Conservation (phyloP, 768 basidiomycete genomes). For the Pisolithus tinctorius region DNA sequence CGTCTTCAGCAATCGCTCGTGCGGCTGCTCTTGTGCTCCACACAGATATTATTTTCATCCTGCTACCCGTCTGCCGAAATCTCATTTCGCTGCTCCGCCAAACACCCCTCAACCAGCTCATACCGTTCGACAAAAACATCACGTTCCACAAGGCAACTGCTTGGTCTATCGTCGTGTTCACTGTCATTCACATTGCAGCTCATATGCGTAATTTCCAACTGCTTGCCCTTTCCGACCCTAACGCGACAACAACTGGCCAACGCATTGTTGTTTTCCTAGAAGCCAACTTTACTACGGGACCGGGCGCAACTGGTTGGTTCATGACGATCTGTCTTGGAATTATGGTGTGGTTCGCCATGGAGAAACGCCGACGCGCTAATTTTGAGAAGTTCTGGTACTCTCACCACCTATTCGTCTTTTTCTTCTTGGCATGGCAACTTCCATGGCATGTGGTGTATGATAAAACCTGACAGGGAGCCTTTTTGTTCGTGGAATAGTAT, state of each 20-base stretch:
- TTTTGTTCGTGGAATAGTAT: conserved; percentile 81
- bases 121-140: conserved; percentile 93
- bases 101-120: conserved; percentile 77
- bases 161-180: conserved; percentile 82
- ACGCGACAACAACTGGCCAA: conserved; percentile 47
- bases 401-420: conserved; percentile 84
- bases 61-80: conserved; percentile 92
- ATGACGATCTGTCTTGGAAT: conserved; percentile 68
- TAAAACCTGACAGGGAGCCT: conserved; percentile 82
- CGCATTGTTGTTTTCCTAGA: conserved; percentile 64
- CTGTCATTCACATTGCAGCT: conserved; percentile 68
- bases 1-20: conserved; percentile 68
- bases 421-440: conserved; percentile 95
- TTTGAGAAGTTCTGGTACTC: conserved; percentile 91
- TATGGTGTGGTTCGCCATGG: conserved; percentile 83
- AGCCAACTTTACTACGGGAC: conserved; percentile 79
- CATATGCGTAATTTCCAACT: conserved; percentile 83
- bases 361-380: conserved; percentile 67
- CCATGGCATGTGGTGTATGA: conserved; percentile 97
- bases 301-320: conserved; percentile 81
- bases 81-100: conserved; percentile 86
- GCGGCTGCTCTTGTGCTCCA: conserved; percentile 86
- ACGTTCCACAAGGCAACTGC: conserved; percentile 86
- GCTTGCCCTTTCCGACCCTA: conserved; percentile 50
- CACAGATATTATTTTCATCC: conserved; percentile 87